These are phyloP conservation scores for Prunella vulgaris DNA, from an alignment of 257 asterid species.

Conservation along the genomic window DNA sequence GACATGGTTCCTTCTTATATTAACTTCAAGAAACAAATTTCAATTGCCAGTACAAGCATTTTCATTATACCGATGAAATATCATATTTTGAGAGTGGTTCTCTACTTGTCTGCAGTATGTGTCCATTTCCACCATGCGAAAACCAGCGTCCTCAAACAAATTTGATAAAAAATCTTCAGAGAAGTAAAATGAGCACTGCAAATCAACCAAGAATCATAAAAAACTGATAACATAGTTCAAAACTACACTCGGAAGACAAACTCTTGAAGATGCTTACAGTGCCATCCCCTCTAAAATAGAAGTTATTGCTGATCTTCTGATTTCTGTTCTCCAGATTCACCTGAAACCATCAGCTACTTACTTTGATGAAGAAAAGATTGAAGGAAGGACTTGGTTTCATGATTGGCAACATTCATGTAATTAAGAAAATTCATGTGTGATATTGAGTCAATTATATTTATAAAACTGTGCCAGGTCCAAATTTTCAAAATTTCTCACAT, in stretches of 20 bases:
- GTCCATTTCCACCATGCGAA: constrained; percentile 39
- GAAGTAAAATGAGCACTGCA: constrained; percentile 76
- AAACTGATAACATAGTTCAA: constrained; percentile 5
- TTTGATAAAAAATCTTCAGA: constrained; percentile 52
- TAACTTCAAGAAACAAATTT: constrained; percentile 1
- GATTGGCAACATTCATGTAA: not conserved
- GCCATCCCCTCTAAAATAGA: constrained; percentile 71
- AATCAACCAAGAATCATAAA: constrained; percentile 17
- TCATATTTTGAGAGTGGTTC: constrained; percentile 50
- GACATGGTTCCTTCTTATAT: not conserved
- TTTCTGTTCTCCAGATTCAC: constrained; percentile 62
- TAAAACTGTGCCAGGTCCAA: not conserved
- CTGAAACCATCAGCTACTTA: constrained; percentile 39
- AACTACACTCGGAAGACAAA: constrained; percentile 13
- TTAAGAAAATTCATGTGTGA: not conserved
- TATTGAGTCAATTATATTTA: not conserved
- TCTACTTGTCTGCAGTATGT: constrained; percentile 51
- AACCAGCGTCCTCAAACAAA: constrained; percentile 60
- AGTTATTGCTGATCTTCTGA: constrained; percentile 68
- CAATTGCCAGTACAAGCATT: constrained; percentile 14
- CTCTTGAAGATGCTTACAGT: constrained; percentile 49
- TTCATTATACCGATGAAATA: constrained; percentile 49
- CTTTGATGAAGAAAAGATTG: constrained; percentile 11
- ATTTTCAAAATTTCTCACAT: not conserved
- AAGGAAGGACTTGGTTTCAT: constrained; percentile 1